Evolutionary conservation across 2,329 filamentous ascomycete genomes (phyloP).

Genomic region (Penicillium polonicum): DNA sequence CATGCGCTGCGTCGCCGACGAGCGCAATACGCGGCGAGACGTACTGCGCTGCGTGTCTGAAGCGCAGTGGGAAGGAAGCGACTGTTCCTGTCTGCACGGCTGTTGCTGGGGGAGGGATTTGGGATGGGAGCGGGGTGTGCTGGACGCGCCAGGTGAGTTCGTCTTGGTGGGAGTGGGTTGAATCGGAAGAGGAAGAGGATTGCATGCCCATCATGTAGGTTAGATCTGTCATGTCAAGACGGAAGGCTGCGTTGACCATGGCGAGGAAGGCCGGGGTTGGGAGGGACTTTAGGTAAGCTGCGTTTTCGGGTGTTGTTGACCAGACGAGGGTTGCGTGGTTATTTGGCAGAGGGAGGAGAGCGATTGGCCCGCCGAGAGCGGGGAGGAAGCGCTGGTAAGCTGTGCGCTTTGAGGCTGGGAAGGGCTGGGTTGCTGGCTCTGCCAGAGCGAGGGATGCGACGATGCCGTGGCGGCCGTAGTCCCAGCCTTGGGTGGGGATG

Average conservation of each 20-base stretch:
- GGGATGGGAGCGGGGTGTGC: constrained; percentile 60
- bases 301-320: constrained; percentile 83
- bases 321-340: constrained; percentile 85
- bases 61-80: constrained; percentile 85
- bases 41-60: constrained; percentile 94
- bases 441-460: constrained; percentile 83
- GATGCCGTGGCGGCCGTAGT: constrained; percentile 85
- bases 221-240: constrained; percentile 74
- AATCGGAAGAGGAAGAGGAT: constrained; percentile 25
- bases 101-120: constrained; percentile 65
- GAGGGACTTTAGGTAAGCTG: constrained; percentile 74
- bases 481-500: constrained; percentile 85
- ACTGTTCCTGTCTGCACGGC: constrained; percentile 75
- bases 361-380: constrained; percentile 73
- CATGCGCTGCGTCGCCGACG: constrained; percentile 92
- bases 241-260: constrained; percentile 92
- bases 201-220: constrained; percentile 72
- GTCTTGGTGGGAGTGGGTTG: constrained; percentile 54
- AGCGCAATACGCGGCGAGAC: constrained; percentile 86
- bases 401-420: constrained; percentile 56
- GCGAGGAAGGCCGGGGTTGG: constrained; percentile 71
- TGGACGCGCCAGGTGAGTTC: constrained; percentile 81
- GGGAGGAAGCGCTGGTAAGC: constrained; percentile 96
- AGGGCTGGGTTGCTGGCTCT: constrained; percentile 31
- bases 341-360: constrained; percentile 84